phyloP scores from a whole-genome alignment of 768 basidiomycete species.

The Mycena rebaudengoi region DNA sequence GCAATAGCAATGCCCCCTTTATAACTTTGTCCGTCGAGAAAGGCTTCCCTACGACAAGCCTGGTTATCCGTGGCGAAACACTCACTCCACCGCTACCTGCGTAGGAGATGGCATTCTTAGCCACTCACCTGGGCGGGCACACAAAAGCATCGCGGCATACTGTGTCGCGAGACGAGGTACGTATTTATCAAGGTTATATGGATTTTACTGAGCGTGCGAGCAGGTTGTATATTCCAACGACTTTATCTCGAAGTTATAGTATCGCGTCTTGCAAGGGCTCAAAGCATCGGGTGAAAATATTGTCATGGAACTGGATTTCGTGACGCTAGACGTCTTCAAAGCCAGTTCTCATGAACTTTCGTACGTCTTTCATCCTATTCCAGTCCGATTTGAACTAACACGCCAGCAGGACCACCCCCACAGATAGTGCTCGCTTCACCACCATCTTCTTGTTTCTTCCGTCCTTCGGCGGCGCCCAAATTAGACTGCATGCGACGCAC shows the following conservation, averaged over 20 bases:
- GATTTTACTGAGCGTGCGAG: no score
- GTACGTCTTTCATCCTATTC: not conserved
- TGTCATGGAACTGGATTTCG: no score
- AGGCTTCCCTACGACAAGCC: not conserved
- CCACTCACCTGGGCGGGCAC: not conserved
- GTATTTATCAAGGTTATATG: no score
- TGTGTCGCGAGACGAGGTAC: not conserved
- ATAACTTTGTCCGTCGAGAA: not conserved
- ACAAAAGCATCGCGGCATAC: not conserved
- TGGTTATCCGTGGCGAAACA: not conserved
- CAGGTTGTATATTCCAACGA: no score
- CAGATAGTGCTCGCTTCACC: not conserved
- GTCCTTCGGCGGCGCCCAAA: not conserved
- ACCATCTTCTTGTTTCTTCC: conserved; percentile 5
- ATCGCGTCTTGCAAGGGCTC: no score
- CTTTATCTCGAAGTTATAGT: no score
- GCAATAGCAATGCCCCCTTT: conserved; percentile 1
- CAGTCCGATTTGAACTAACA: not conserved
- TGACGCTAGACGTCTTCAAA: not conserved
- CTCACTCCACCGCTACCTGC: not conserved
- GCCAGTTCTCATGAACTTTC: not conserved
- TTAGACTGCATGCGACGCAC: not conserved
- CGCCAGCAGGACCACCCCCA: not conserved
- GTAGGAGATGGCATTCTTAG: not conserved
- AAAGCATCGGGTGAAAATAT: no score